Conservation (phyloP, 1,284 basidiomycete genomes). For the Ceratobasidium sp. region DNA sequence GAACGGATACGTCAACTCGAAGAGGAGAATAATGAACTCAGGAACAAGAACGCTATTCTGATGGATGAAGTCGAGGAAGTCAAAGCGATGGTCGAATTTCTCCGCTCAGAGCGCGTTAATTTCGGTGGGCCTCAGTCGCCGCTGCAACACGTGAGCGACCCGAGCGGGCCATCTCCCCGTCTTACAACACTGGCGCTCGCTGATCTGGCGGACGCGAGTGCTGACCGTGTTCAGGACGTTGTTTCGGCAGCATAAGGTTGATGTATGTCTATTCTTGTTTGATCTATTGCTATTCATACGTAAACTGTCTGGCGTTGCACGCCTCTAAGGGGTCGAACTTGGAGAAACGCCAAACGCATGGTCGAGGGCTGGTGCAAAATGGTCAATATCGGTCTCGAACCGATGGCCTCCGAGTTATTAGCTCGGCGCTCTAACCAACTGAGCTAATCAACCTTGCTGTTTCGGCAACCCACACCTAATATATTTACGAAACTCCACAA, state of each 20-base stretch:
- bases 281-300: too few relatives aligned
- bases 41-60: constrained; percentile 41
- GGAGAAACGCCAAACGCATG: too few relatives aligned
- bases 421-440: constrained; percentile 15
- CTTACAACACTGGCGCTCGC: constrained; percentile 19
- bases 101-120: constrained; percentile 37
- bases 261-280: not conserved
- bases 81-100: constrained; percentile 43
- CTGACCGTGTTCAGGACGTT: constrained; percentile 5
- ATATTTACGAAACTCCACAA: too few relatives aligned
- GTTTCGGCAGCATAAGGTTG: constrained; percentile 6
- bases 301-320: too few relatives aligned
- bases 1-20: constrained; percentile 39
- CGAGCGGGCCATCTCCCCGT: constrained; percentile 21
- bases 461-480: not conserved
- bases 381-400: constrained; percentile 6
- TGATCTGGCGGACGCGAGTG: constrained; percentile 28
- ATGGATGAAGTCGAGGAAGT: constrained; percentile 43
- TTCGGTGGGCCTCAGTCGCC: constrained; percentile 30
- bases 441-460: constrained; percentile 16
- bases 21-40: constrained; percentile 36
- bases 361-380: not conserved
- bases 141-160: constrained; percentile 24
- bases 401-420: not conserved
- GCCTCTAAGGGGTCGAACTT: too few relatives aligned